These are phyloP conservation scores for Cordyceps farinosa DNA, from an alignment of 2,329 filamentous ascomycete species.

Conservation along the genomic window DNA sequence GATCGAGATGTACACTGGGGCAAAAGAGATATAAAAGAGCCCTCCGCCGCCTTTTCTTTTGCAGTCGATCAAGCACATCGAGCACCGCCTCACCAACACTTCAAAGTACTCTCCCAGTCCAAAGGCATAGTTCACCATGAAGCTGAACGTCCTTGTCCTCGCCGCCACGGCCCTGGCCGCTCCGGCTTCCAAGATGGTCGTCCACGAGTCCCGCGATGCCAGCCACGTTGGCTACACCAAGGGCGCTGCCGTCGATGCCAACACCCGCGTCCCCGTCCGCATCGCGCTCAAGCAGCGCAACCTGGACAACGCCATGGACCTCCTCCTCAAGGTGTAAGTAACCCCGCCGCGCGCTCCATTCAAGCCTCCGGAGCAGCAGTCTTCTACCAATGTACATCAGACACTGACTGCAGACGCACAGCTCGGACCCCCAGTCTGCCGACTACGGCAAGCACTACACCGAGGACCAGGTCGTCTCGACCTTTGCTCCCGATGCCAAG, in stretches of 20 bases:
- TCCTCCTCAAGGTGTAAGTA: constrained; percentile 12
- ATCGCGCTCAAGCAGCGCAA: constrained; percentile 17
- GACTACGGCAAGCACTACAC: constrained; percentile 18
- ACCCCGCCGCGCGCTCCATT: too few relatives aligned
- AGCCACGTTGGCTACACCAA: constrained; percentile 2
- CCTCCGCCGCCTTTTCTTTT: neutral
- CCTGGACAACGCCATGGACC: constrained; percentile 14
- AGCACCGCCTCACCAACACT: neutral
- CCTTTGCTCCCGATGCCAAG: constrained; percentile 27
- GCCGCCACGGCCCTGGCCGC: constrained; percentile 4
- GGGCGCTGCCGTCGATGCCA: neutral
- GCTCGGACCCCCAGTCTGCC: constrained; percentile 10
- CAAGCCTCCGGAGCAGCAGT: neutral
- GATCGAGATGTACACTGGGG: neutral
- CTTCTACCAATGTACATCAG: neutral
- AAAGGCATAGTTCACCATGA: neutral
- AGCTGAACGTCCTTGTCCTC: neutral
- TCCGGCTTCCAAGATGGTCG: constrained; percentile 1
- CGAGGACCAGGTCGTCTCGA: neutral
- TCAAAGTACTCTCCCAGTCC: neutral
- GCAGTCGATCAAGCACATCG: neutral
- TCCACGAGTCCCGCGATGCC: neutral
- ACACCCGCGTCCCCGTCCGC: constrained; percentile 7
- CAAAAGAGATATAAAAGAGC: neutral
- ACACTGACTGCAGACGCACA: neutral